phyloP scores from a whole-genome alignment of 768 basidiomycete genomes.

The Suillus placidus region DNA sequence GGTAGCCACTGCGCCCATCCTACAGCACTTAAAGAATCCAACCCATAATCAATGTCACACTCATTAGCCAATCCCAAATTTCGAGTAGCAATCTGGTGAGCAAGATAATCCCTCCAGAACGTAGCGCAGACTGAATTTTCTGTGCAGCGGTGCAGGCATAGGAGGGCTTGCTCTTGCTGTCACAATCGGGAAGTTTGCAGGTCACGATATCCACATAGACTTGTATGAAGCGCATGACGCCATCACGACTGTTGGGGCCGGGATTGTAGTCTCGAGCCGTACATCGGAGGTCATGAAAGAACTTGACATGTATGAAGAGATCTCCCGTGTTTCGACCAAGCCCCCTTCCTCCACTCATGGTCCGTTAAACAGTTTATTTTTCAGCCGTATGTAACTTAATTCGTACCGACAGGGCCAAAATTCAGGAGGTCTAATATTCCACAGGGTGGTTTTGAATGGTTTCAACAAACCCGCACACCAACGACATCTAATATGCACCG shows the following conservation, averaged over 20 bases:
- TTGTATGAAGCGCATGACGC: conserved; percentile 49
- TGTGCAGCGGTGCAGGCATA: conserved; percentile 28
- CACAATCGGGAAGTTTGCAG: conserved; percentile 31
- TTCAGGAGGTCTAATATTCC: conserved; percentile 7
- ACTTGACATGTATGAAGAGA: conserved; percentile 37
- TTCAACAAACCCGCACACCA: neutral
- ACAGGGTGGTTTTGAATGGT: conserved; percentile 13
- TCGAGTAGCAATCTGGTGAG: conserved; percentile 17
- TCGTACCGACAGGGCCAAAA: neutral
- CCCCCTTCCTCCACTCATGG: conserved; percentile 9
- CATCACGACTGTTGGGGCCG: conserved; percentile 40
- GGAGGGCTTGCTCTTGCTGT: conserved; percentile 45
- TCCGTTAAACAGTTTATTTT: neutral
- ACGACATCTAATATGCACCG: conserved; percentile 23
- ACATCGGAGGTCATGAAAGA: conserved; percentile 47
- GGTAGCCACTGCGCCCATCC: neutral
- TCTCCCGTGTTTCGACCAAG: conserved; percentile 20
- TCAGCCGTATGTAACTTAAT: neutral
- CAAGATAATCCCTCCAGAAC: neutral
- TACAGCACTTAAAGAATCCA: neutral
- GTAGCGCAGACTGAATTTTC: neutral
- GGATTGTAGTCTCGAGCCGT: conserved; percentile 47
- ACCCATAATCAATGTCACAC: conserved; percentile 12
- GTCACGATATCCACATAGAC: conserved; percentile 36
- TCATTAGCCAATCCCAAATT: conserved; percentile 7